Evolutionary conservation across 1,284 basidiomycete species (phyloP), one percentile per base, ranked within the genome.

Genomic region (Meira miltonrushii): DNA sequence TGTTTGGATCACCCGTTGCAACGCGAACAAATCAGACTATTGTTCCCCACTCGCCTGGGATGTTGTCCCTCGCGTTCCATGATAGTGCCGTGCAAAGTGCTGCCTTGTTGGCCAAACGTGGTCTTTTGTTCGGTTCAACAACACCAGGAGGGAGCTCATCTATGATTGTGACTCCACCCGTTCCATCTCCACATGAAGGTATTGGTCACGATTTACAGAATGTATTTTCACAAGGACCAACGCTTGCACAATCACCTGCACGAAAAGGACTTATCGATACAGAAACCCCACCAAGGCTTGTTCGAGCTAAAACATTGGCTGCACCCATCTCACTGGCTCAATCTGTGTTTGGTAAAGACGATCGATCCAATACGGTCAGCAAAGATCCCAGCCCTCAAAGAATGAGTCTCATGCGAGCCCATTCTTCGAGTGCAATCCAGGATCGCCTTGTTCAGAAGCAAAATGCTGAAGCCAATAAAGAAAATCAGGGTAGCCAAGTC

Each of bases 21-120:
- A 13, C 23, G 17, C 46, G 46, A 5, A 23, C 17, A 17, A 23
- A 21, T 48, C 46, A 21, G 17, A n/a, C 2, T 48, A 17, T 48
- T 5, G 12, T 21, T 23, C 46, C 12, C 17, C 17, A 48, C 5
- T 48, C 46, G 25, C 46, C 46, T 23, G 46, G 23, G 6, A 23
- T 48, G 12, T 12, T 48, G 25, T 48, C 46, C 5, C 23, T 48
- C 46, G 25, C 17, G 8, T 13, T 48, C 5, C 17, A 48, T 12
- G 12, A 23, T 25, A 21, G 17, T 12, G 25, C 46, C 7, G 46
- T 21, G 2, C 46, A 23, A 21, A 48, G 12, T 19, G 46, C 40
- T 19, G 40, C 40, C 2, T 64, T 68, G 56, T 61, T 58, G 17
- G 65, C 67, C 9, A 67, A 59, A 41, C 62, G 67, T 3, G 67